Evolutionary conservation across 2,329 filamentous ascomycete genomes (phyloP).

Genomic region (Xylariaceae sp.): DNA sequence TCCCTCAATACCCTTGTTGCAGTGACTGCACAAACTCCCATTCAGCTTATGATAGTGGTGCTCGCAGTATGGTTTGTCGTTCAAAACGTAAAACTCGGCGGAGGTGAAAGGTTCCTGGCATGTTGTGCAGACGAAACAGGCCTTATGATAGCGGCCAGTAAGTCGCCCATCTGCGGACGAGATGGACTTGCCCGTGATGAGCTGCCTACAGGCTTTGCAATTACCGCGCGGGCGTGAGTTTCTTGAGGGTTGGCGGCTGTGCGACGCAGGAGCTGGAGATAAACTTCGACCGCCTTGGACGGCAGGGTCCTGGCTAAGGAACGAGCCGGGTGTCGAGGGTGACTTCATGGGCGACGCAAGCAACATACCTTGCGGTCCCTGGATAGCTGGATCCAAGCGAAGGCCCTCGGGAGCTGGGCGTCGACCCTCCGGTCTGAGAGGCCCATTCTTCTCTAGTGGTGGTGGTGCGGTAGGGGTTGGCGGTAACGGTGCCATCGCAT

Average conservation of each 20-base stretch:
- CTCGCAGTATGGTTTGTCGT: conserved; percentile 85
- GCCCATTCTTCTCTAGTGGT: conserved; percentile 6
- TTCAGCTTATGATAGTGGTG: conserved; percentile 91
- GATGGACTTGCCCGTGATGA: conserved; percentile 86
- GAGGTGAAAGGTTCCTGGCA: conserved; percentile 80
- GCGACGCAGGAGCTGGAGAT: conserved; percentile 25
- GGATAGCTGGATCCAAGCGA: conserved; percentile 29
- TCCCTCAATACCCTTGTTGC: conserved; percentile 84
- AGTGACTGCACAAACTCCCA: conserved; percentile 76
- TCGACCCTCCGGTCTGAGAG: conserved; percentile 4
- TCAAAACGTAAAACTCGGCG: conserved; percentile 85
- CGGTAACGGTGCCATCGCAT: conserved; percentile 30
- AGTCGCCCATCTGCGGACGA: conserved; percentile 89
- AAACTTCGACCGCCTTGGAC: conserved; percentile 19
- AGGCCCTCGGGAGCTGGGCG: conserved; percentile 13
- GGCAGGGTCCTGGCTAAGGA: conserved; percentile 14
- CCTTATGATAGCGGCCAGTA: conserved; percentile 90
- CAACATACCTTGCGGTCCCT: conserved; percentile 11
- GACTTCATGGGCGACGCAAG: conserved; percentile 17
- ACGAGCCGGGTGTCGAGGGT: conserved; percentile 17
- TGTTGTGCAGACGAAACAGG: conserved; percentile 87
- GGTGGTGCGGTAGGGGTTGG: conserved; percentile 19
- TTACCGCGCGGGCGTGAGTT: conserved; percentile 56
- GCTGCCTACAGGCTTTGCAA: conserved; percentile 76
- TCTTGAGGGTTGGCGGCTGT: conserved; percentile 35